Evolutionary conservation across 1,139 yeast species (phyloP).

Genomic region (Yamadazyma conglobata): DNA sequence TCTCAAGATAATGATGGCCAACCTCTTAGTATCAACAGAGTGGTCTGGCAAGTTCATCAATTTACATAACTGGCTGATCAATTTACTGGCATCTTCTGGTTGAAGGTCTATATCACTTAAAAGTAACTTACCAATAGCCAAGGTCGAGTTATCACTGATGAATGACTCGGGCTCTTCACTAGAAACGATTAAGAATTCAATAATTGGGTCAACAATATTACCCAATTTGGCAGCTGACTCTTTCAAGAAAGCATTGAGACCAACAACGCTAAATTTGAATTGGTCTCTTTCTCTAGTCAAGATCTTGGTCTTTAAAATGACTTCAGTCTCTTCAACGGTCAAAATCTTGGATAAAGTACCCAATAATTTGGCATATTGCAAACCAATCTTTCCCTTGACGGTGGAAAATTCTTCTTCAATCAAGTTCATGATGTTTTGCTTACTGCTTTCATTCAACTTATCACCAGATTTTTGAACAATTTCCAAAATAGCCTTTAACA

Average conservation of each 20-base stretch:
- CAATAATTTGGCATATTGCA: constrained; percentile 72
- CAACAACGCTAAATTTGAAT: constrained; percentile 60
- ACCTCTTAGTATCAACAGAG: constrained; percentile 77
- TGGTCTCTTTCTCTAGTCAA: constrained; percentile 42
- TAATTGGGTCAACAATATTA: constrained; percentile 46
- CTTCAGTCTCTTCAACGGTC: constrained; percentile 60
- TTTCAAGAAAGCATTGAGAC: constrained; percentile 76
- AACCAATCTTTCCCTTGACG: constrained; percentile 55
- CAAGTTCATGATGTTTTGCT: constrained; percentile 64
- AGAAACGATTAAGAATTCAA: constrained; percentile 45
- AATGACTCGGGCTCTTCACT: constrained; percentile 48
- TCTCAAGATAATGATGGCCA: constrained; percentile 72
- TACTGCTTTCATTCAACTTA: constrained; percentile 72
- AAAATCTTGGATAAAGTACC: constrained; percentile 74
- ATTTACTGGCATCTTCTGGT: constrained; percentile 23
- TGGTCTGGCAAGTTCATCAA: constrained; percentile 50
- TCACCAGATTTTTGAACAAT: constrained; percentile 79
- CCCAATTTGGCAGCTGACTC: constrained; percentile 66
- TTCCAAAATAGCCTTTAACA: constrained; percentile 81
- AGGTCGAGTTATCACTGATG: constrained; percentile 72
- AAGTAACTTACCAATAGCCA: constrained; percentile 82
- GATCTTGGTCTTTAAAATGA: constrained; percentile 60
- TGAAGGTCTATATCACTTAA: constrained; percentile 28
- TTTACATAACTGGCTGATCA: constrained; percentile 50
- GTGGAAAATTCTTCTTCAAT: constrained; percentile 66